Base-by-base conservation (phyloP, 257 asterid species). In the Voacanga thouarsii region DNA sequence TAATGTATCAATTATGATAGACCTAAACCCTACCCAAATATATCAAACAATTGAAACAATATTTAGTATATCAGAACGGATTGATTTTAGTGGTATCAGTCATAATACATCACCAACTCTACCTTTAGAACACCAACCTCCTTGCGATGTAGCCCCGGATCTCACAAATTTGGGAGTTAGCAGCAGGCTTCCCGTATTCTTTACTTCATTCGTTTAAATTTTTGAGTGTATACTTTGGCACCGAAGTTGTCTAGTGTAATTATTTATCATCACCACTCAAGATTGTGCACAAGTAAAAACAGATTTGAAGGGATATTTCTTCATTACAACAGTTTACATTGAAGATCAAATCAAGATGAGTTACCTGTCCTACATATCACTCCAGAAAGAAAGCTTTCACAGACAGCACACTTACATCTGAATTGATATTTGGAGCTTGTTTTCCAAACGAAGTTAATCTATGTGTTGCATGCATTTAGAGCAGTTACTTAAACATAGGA, bases 291-390 rank as follows among this genome's bases (percentile, higher is more conserved):
- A 16, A 14, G 45, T 16, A 37, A 66, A 18, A 37, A 16, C n/a
- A 2, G 12, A 19, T 6, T 8, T 10, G n/a, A 19, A 19, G 26
- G 49, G 2, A 59, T n/a, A 7, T 59, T 59, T 37, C 37, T 10
- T n/a, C 37, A 70, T 24, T 71, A 44, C 75, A 45, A 49, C 44
- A 71, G 23, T 71, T 21, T 78, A 78, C 82, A 60, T 4, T 33
- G 18, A n/a, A 60, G 43, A 12, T 43, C 68, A 39, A 74, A 56
- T 56, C 68, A 23, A 55, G 77, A 56, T 14, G 23, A 39, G 43
- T 65, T 44, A 28, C 37, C 37, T 16, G 7, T 15, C 49, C 81
- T 60, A 50, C 74, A 72, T 23, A 71, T 12, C 19, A 26, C 68
- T 61, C 28, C 9, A 60, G 65, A 60, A 30, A 63, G 44, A 12